phyloP scores from a whole-genome alignment of 106 monocot species.

The Allium sativum region DNA sequence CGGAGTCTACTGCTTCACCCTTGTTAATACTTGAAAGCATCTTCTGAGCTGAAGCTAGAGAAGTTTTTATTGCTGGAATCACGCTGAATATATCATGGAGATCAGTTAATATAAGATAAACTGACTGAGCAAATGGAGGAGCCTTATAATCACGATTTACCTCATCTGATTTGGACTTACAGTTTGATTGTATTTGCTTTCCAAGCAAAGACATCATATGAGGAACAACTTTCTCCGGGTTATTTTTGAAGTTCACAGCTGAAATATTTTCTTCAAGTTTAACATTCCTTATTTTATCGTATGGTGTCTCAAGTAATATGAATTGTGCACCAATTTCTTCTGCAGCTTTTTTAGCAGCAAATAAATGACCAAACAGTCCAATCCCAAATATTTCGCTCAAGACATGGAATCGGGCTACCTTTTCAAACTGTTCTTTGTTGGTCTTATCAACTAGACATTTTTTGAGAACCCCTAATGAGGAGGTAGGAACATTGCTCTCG shows the following conservation, averaged over 20 bases:
- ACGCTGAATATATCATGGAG: slow-evolving; percentile 42
- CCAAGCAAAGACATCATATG: slow-evolving; percentile 8
- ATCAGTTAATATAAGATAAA: slow-evolving; percentile 54
- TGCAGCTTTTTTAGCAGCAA: slow-evolving; percentile 48
- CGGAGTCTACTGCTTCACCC: slow-evolving; percentile 34
- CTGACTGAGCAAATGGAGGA: slow-evolving; percentile 43
- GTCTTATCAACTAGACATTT: slow-evolving; percentile 40
- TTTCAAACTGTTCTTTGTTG: slow-evolving; percentile 43
- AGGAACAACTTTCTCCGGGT: neutral
- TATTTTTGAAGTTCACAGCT: slow-evolving; percentile 4
- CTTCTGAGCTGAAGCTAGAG: slow-evolving; percentile 51
- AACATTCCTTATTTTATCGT: slow-evolving; percentile 8
- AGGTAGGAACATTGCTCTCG: slow-evolving; percentile 36
- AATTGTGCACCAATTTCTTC: slow-evolving; percentile 34
- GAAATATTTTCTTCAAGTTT: neutral
- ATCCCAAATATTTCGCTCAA: slow-evolving; percentile 45
- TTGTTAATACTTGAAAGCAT: slow-evolving; percentile 40
- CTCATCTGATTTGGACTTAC: slow-evolving; percentile 11
- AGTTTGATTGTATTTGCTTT: slow-evolving; percentile 5
- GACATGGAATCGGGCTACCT: slow-evolving; percentile 30
- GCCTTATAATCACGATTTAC: slow-evolving; percentile 24
- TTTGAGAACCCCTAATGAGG: slow-evolving; percentile 42
- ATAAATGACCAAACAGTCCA: slow-evolving; percentile 45
- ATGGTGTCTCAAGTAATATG: slow-evolving; percentile 44
- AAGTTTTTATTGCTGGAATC: slow-evolving; percentile 40